These are phyloP conservation scores for Zelonia costaricensis DNA, from an alignment of 208 protist genomes.

Conservation along the genomic window DNA sequence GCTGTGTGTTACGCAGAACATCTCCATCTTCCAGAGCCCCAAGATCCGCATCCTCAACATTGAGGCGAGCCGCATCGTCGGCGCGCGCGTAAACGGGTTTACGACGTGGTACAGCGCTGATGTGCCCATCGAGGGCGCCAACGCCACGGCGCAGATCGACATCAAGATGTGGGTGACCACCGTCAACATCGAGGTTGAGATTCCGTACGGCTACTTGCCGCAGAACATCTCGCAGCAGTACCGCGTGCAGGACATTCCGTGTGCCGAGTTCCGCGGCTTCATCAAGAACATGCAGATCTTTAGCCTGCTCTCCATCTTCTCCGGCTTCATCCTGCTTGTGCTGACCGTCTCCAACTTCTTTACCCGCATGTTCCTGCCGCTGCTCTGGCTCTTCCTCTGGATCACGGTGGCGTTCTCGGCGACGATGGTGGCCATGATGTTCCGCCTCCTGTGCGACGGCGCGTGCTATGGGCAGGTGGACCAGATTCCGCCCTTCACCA, in stretches of 20 bases:
- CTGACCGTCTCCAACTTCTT: constrained; percentile 47
- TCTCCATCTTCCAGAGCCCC: constrained; percentile 35
- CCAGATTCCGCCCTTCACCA: constrained; percentile 35
- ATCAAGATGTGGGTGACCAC: constrained; percentile 31
- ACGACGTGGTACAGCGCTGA: constrained; percentile 21
- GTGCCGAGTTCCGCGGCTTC: constrained; percentile 35
- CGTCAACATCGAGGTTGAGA: constrained; percentile 29
- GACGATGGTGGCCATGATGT: constrained; percentile 28
- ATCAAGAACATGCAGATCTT: constrained; percentile 42
- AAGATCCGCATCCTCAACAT: constrained; percentile 30
- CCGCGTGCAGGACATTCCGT: constrained; percentile 52
- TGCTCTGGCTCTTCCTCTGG: constrained; percentile 53
- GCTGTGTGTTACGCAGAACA: constrained; percentile 26
- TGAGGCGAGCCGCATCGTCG: constrained; percentile 27
- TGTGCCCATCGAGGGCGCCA: constrained; percentile 35
- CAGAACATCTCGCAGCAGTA: constrained; percentile 40
- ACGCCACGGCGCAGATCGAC: constrained; percentile 21
- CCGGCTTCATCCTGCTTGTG: constrained; percentile 29
- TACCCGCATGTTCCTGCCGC: constrained; percentile 45
- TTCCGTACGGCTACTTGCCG: constrained; percentile 33
- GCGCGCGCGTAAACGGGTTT: neutral
- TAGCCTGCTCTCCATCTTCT: constrained; percentile 48
- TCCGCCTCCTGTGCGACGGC: constrained; percentile 30
- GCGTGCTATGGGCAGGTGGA: constrained; percentile 36
- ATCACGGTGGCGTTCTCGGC: constrained; percentile 31